Conservation (phyloP, 2,329 filamentous ascomycete genomes). For the Leptographium procerum region DNA sequence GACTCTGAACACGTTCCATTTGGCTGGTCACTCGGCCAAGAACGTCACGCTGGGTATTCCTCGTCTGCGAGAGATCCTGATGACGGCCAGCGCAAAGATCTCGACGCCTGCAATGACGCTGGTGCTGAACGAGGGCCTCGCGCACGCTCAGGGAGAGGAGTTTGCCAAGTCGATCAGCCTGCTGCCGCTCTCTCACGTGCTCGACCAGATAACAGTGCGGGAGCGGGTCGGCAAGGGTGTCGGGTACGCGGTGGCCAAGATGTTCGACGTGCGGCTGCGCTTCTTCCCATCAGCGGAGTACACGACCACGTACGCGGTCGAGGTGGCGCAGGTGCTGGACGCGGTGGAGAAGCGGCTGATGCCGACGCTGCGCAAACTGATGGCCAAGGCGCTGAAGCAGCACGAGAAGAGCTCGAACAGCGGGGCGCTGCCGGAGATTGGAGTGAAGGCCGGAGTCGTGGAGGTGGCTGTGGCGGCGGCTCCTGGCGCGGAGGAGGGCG, state of each 20-base stretch:
- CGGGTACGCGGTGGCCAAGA: slow-evolving; percentile 62
- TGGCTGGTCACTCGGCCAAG: slow-evolving; percentile 95
- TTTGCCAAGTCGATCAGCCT: slow-evolving; percentile 91
- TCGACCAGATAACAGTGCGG: slow-evolving; percentile 69
- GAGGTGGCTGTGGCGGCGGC: slow-evolving; percentile 36
- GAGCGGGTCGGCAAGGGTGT: slow-evolving; percentile 67
- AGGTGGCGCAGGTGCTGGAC: slow-evolving; percentile 61
- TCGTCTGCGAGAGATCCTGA: slow-evolving; percentile 90
- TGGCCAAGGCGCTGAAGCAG: slow-evolving; percentile 74
- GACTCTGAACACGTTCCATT: slow-evolving; percentile 99
- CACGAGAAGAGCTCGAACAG: slow-evolving; percentile 52
- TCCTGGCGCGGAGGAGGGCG: slow-evolving; percentile 25
- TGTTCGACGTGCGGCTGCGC: slow-evolving; percentile 69
- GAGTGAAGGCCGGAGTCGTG: slow-evolving; percentile 39
- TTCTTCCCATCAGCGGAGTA: slow-evolving; percentile 85
- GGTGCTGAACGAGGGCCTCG: slow-evolving; percentile 61
- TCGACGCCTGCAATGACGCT: slow-evolving; percentile 87
- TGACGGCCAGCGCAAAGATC: slow-evolving; percentile 86
- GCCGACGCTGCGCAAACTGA: slow-evolving; percentile 55
- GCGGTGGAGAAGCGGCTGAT: slow-evolving; percentile 76
- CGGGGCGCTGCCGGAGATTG: slow-evolving; percentile 66
- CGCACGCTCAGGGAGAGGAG: slow-evolving; percentile 54
- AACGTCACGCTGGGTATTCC: slow-evolving; percentile 99
- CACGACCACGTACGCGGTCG: slow-evolving; percentile 72
- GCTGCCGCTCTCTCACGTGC: slow-evolving; percentile 69